Evolutionary conservation across 257 asterid species (phyloP), one percentile per base, ranked within the genome.

Genomic region (Jaltomata sinuosa): DNA sequence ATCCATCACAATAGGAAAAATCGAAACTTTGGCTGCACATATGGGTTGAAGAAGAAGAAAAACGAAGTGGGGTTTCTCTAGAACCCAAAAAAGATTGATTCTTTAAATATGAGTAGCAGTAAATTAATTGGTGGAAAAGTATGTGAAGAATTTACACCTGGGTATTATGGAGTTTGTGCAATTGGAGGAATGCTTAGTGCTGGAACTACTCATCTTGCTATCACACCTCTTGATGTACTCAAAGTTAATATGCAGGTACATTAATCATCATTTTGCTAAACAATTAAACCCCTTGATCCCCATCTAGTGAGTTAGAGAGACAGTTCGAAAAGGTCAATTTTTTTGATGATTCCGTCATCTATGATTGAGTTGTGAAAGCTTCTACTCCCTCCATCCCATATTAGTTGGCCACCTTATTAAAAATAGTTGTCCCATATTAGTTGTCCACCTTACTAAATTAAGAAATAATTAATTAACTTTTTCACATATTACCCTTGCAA

Each of bases 241-340:
- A 89, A 89, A 89, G 91, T 89, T 77, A 89, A 89, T 83, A 89
- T 89, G 91, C 91, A 89, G 91, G 91, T 89, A 38, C 27, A 61
- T n/a, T 15, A 52, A 22, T 59, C 42, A 21, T 27, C 38, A 34
- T 53, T 38, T 38, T 38, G 5, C 42, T 38, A 38, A 38, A 38
- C 42, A n/a, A n/a, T n/a, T n/a, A n/a, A n/a, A 53, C 22, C 9
- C 21, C 22, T 53, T 19, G 22, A 53, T 53, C 59, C 59, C 22
- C 1, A 53, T 4, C 6, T 15, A 52, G 59, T 16, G 21, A 11
- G 59, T 52, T 52, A 54, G 4, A 19, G 2, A 54, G 27, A n/a
- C n/a, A 52, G 52, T 47, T 49, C 18, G 53, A 49, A 49, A 49
- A 49, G 53, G 53, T 49, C 53, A 11, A 49, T 11, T 49, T 18